Evolutionary conservation across 192 early-diverging fungal species (phyloP), one percentile per base, ranked within the genome.

Genomic region (Coemansia sp.): DNA sequence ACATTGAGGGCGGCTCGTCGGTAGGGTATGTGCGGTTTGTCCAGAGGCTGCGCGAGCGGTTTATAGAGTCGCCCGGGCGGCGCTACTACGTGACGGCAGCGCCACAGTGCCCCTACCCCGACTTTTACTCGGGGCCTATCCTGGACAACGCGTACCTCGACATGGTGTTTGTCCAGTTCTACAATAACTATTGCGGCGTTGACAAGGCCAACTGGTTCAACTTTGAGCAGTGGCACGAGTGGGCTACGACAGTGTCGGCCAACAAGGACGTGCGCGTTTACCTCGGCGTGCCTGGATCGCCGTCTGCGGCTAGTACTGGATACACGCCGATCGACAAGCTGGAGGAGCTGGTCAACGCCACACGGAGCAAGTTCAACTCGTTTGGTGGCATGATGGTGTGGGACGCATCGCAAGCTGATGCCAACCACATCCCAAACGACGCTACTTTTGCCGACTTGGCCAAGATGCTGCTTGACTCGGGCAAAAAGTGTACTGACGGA

Each of bases 151-250:
- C 88, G 3, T 87, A 83, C 52, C 68, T 86, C 6, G 86, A 88
- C 54, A 81, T 88, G 85, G 76, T 91, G 0, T 88, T 84, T 82
- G 85, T 91, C 1, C 90, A 91, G 70, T 91, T 89, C 58, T 91
- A 91, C 79, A 91, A 91, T 78, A 91, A 91, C 74, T 90, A 85
- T 68, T 91, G 90, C 44, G 74, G 81, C 24, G 65, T 83, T 5
- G 74, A 77, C 56, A 70, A 72, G 40, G 58, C 75, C 53, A 74
- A 70, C 40, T 83, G 79, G 64, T 91, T 87, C 74, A 91, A 91
- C 72, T 91, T 86, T 72, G 85, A 85, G 35, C 76, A 81, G 44
- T 91, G 90, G 90, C 80, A 87, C 34, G 80, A 76, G 19, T 90
- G 88, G 87, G 85, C 87, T 3, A 81, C 81, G 12, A 74, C 76